These are phyloP conservation scores for Amphibolis antarctica DNA, from an alignment of 106 monocot species.

Conservation along the genomic window DNA sequence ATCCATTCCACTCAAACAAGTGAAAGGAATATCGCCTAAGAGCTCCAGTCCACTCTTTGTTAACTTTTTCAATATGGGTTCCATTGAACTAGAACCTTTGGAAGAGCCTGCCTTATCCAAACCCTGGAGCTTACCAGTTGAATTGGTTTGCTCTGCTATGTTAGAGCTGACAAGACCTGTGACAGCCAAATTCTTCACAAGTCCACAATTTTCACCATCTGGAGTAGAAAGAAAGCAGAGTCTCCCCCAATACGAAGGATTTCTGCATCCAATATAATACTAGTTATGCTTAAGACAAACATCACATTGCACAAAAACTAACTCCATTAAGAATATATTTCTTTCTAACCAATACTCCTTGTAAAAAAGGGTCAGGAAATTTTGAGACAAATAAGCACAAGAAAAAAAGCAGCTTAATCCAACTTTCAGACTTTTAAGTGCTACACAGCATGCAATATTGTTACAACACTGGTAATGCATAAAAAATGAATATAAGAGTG, in stretches of 20 bases:
- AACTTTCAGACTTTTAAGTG: too few species aligned
- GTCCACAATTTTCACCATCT: slow-evolving; percentile 97
- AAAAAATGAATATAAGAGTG: too few species aligned
- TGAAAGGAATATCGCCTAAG: slow-evolving; percentile 29
- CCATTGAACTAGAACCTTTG: slow-evolving; percentile 22
- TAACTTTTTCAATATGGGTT: slow-evolving; percentile 44
- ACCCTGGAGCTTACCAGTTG: background rate
- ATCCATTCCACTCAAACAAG: slow-evolving; percentile 24
- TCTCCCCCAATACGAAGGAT: slow-evolving; percentile 90
- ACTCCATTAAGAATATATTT: too few species aligned
- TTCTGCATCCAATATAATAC: slow-evolving; percentile 34
- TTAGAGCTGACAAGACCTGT: slow-evolving; percentile 70
- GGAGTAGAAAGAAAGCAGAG: slow-evolving; percentile 89
- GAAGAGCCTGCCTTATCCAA: slow-evolving; percentile 6
- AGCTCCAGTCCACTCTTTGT: slow-evolving; percentile 57
- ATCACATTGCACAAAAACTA: too few species aligned
- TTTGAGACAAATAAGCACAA: too few species aligned
- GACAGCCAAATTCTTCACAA: slow-evolving; percentile 76
- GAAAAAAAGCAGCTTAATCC: too few species aligned
- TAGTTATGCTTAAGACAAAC: too few species aligned
- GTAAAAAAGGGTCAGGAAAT: too few species aligned
- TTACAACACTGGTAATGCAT: too few species aligned
- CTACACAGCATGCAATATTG: too few species aligned
- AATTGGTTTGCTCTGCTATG: slow-evolving; percentile 10
- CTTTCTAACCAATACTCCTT: too few species aligned